Base-by-base conservation (phyloP, 176 grass and related monocot genomes). In the Pontederia crassipes region DNA sequence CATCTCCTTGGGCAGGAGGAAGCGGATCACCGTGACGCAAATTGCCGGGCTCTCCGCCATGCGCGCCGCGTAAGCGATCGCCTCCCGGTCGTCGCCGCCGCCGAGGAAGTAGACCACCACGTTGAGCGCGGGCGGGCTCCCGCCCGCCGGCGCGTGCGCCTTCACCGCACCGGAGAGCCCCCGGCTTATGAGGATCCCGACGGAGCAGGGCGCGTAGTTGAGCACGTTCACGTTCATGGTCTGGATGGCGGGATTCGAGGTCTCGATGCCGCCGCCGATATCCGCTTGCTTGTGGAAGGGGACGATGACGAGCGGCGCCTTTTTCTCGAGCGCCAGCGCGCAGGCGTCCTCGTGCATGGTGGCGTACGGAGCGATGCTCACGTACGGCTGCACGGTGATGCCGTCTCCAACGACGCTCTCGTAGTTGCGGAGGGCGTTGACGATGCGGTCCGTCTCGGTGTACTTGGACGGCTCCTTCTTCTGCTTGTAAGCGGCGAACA, bases 321-420 rank as follows among this genome's bases (percentile, higher is more conserved):
- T 70, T 73, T 95, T 89, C 4, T 95, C 89, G 15, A 85, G 74
- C 16, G 89, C 85, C 4, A 95, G 65, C 46, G 85, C 55, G 82
- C 85, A 95, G 13, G 83, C 71, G 70, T 95, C 89, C 57, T 95
- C 64, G 78, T 95, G 89, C 85, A 95, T 89, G 50, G 89, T 86
- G 63, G 79, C 75, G 79, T 95, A 95, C 0, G 85, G 89, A n/a
- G 89, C 80, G 73, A 89, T 83, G 70, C 82, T 89, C 45, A 89
- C 69, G 66, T 71, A 95, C 5, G 89, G 73, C 17, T 79, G 72
- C 67, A 89, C 73, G 0, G 85, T 72, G 4, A 95, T 26, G 17
- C 6, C 13, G 15, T 10, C 76, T 9, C 45, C 62, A 24, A 78
- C 53, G 53, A 65, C 74, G 51, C 80, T 78, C 77, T 95, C 85